Evolutionary conservation across 2,329 filamentous ascomycete genomes (phyloP), one percentile per base, ranked within the genome.

Genomic region (Aspergillus oerlinghausenensis): DNA sequence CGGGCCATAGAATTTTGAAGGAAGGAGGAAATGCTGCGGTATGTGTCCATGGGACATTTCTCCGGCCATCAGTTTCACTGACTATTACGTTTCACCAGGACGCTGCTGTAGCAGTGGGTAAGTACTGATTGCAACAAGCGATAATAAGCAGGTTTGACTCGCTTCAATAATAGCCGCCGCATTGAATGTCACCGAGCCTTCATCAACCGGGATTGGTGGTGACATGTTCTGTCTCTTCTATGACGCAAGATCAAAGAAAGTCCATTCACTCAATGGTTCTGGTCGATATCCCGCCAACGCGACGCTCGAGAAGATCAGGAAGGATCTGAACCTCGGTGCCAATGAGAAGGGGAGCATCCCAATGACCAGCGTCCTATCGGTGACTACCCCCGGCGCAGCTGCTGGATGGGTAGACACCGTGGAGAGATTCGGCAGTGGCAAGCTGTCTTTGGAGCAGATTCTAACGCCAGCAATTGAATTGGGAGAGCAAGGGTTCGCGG

Each of bases 171-270:
- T 48, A 90, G 93, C 94, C 48, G 94, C 94, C 32, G 92, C 87
- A 4, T 80, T 99, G 55, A 97, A 97, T 75, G 84, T 97, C 70
- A 96, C 93, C 0, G 94, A 99, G 71, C 94, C 94, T 7, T 86
- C 87, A 57, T 94, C 89, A 5, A 97, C 94, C 0, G 94, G 94
- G 43, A 97, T 99, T 58, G 94, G 94, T 56, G 94, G 94, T 60
- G 94, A 99, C 76, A 92, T 96, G 86, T 99, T 97, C 77, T 92
- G 92, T 73, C 84, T 97, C 38, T 97, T 85, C 80, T 97, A 93
- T 78, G 84, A 95, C 70, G 90, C 91, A 45, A 84, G 88, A 65
- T 90, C 87, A 0, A 88, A 89, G 69, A 88, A 89, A 61, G 88
- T 97, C 8, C 88, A 86, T 54, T 90, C 92, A 9, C 79, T 97